Evolutionary conservation across 495 filamentous ascomycete species (phyloP).

Genomic region (Penicillium cataractarum): DNA sequence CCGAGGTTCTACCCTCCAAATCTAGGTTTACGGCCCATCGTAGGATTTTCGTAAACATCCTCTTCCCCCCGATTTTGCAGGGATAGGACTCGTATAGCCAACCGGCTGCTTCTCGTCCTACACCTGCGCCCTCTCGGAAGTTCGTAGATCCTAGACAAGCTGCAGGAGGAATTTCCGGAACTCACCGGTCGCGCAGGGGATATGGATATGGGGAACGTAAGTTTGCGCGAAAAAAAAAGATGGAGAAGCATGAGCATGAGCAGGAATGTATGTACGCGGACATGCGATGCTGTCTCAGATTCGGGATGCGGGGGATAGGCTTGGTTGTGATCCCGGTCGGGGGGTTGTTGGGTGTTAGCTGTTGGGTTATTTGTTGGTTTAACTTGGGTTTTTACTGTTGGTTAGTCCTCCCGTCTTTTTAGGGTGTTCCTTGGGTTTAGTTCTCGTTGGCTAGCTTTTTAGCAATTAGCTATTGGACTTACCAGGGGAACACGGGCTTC

Average conservation of each 20-base stretch:
- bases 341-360: background rate
- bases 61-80: background rate
- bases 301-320: background rate
- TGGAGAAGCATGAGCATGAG: background rate
- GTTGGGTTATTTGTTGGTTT: background rate
- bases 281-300: slow-evolving; percentile 1
- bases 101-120: background rate
- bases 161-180: slow-evolving; percentile 12
- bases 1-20: background rate
- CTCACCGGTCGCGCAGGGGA: slow-evolving; percentile 13
- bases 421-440: background rate
- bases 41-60: background rate
- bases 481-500: too few relatives aligned
- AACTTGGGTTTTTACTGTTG: too few relatives aligned
- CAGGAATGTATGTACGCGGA: background rate
- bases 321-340: background rate
- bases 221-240: slow-evolving; percentile 4
- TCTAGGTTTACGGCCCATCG: background rate
- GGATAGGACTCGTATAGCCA: background rate
- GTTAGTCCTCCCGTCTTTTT: background rate
- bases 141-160: slow-evolving; percentile 1
- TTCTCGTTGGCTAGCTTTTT: too few relatives aligned
- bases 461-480: too few relatives aligned
- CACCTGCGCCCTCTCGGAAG: background rate
- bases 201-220: background rate